These are phyloP conservation scores for Debaryomyces maramus DNA, from an alignment of 805 yeast species.

Conservation along the genomic window DNA sequence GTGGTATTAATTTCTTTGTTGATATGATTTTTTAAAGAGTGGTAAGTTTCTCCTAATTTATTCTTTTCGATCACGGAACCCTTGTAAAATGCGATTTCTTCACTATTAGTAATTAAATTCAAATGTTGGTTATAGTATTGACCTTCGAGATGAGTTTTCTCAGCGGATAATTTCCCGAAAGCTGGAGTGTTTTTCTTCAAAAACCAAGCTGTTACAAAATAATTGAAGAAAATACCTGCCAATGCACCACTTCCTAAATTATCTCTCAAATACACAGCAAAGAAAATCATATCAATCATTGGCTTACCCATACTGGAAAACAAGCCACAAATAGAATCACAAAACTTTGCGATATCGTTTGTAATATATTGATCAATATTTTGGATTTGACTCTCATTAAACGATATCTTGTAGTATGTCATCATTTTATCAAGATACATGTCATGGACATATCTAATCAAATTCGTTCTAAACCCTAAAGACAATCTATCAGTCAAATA, in stretches of 20 bases:
- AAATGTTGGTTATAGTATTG: constrained; percentile 84
- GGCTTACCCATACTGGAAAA: constrained; percentile 93
- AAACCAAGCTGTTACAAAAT: constrained; percentile 73
- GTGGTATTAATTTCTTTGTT: constrained; percentile 55
- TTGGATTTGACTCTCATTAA: constrained; percentile 51
- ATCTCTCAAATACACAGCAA: constrained; percentile 79
- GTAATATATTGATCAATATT: constrained; percentile 87
- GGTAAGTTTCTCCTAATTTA: constrained; percentile 61
- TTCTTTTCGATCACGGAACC: constrained; percentile 78
- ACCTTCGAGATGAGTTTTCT: constrained; percentile 79
- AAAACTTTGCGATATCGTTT: constrained; percentile 77
- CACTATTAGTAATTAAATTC: constrained; percentile 83
- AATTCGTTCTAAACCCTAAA: constrained; percentile 78
- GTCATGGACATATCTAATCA: constrained; percentile 86
- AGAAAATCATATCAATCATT: constrained; percentile 78
- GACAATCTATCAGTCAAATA: constrained; percentile 74
- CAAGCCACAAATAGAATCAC: constrained; percentile 76
- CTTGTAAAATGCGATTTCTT: constrained; percentile 91
- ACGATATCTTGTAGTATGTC: constrained; percentile 80
- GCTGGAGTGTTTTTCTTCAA: constrained; percentile 78
- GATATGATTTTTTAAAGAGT: constrained; percentile 53
- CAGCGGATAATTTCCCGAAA: constrained; percentile 74
- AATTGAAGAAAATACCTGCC: constrained; percentile 76
- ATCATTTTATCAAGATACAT: constrained; percentile 76
- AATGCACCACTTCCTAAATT: constrained; percentile 87